Conservation (phyloP, 1,139 yeast genomes). For the Entelexis sorbosivorans region DNA sequence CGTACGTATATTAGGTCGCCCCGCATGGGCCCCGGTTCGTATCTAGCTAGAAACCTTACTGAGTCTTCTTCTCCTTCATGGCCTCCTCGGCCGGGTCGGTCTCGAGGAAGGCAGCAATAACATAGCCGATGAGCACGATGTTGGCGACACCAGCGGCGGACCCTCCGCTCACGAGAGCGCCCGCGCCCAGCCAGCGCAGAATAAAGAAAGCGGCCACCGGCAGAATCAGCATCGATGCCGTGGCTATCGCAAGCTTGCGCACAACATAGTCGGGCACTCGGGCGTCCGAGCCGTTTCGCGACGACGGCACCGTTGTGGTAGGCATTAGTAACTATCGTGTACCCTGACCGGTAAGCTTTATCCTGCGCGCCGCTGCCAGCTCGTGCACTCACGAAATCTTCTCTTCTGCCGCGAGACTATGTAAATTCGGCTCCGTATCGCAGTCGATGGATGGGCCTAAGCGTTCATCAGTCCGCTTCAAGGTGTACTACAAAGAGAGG, state of each 20-base stretch:
- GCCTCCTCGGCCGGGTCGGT: constrained; percentile 40
- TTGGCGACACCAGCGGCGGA: constrained; percentile 82
- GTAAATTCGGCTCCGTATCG: too few species aligned
- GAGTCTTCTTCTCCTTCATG: constrained; percentile 28
- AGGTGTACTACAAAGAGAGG: too few species aligned
- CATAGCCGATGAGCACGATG: constrained; percentile 72
- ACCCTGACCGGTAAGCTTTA: too few species aligned
- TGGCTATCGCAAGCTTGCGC: constrained; percentile 64
- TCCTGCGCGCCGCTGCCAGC: too few species aligned
- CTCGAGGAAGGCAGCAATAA: constrained; percentile 77
- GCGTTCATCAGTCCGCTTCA: too few species aligned
- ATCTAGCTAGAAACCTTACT: not conserved
- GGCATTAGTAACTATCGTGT: not conserved
- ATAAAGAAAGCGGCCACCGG: constrained; percentile 68
- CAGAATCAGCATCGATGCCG: constrained; percentile 74
- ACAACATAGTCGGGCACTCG: constrained; percentile 22
- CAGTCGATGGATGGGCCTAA: too few species aligned
- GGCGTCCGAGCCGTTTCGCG: constrained; percentile 7
- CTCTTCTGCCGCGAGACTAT: too few species aligned
- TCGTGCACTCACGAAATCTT: too few species aligned
- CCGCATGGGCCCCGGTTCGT: not conserved
- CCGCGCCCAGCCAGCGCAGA: constrained; percentile 43
- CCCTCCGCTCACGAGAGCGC: constrained; percentile 75
- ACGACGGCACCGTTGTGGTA: constrained; percentile 1
- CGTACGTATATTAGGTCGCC: constrained; percentile 54